These are phyloP conservation scores for Crepidotus variabilis DNA, from an alignment of 768 basidiomycete genomes.

Conservation along the genomic window DNA sequence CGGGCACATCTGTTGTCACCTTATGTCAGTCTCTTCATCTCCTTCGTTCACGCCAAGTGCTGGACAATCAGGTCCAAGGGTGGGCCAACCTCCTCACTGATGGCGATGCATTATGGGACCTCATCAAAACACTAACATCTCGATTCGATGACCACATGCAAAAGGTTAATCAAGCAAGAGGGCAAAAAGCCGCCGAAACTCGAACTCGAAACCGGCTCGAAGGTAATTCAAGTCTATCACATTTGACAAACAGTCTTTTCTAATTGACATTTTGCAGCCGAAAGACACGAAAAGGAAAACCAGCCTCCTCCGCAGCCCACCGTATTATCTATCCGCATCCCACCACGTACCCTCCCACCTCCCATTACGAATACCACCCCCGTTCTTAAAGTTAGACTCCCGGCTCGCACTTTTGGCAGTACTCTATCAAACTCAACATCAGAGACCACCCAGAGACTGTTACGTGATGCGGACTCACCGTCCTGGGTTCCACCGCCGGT, in stretches of 20 bases:
- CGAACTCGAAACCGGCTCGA: not conserved
- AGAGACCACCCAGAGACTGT: not conserved
- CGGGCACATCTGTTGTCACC: not conserved
- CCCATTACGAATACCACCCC: no score
- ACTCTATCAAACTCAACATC: no score
- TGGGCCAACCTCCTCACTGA: not conserved
- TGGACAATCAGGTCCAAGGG: not conserved
- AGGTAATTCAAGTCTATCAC: not conserved
- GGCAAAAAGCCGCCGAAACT: not conserved
- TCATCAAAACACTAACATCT: not conserved
- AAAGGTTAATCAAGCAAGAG: not conserved
- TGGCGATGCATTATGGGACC: constrained; percentile 1
- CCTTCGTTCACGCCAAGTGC: not conserved
- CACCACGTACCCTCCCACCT: not conserved
- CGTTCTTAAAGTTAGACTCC: not conserved
- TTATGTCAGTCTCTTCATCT: not conserved
- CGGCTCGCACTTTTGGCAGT: not conserved
- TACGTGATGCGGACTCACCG: not conserved
- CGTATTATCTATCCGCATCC: not conserved
- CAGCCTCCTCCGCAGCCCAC: not conserved
- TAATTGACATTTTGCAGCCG: not conserved
- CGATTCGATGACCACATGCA: not conserved
- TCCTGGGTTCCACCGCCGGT: not conserved
- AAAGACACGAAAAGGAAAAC: not conserved
- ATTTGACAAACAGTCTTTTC: not conserved